Evolutionary conservation across 495 filamentous ascomycete species (phyloP).

Genomic region (Gamarada debralockiae): DNA sequence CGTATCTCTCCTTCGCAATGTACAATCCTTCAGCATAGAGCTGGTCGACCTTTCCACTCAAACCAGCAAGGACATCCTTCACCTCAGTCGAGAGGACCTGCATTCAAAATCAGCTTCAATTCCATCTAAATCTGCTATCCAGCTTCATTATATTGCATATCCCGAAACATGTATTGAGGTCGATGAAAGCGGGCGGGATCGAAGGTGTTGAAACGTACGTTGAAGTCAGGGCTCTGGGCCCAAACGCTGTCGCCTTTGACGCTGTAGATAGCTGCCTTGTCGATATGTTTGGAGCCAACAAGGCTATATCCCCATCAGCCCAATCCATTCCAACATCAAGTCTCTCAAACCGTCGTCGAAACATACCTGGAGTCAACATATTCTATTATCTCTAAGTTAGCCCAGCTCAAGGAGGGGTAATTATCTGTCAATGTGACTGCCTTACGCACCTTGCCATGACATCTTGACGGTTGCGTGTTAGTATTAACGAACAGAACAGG

Average conservation of each 20-base stretch:
- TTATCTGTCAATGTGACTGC: background rate
- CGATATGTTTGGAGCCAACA: conserved; percentile 76
- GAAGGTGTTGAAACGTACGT: conserved; percentile 48
- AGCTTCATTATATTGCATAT: background rate
- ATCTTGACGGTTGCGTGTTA: conserved; percentile 22
- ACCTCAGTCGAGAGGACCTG: conserved; percentile 60
- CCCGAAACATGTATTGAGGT: background rate
- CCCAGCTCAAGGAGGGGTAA: conserved; percentile 20
- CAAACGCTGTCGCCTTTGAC: conserved; percentile 76
- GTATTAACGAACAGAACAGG: background rate
- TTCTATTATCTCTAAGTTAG: conserved; percentile 36
- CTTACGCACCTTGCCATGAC: conserved; percentile 56
- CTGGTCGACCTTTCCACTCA: conserved; percentile 43
- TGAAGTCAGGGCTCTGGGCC: conserved; percentile 68
- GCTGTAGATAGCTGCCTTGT: conserved; percentile 86
- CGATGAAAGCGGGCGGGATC: conserved; percentile 8
- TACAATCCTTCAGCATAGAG: conserved; percentile 61
- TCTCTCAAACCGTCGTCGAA: background rate
- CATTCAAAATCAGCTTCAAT: conserved; percentile 5
- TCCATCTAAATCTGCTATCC: background rate
- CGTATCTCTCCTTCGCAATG: conserved; percentile 65
- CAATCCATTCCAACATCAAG: background rate
- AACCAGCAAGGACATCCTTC: conserved; percentile 47
- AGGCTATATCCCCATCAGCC: conserved; percentile 50
- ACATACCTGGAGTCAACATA: conserved; percentile 66